phyloP scores from a whole-genome alignment of 2,329 filamentous ascomycete species.

The Trichophyton schoenleinii region DNA sequence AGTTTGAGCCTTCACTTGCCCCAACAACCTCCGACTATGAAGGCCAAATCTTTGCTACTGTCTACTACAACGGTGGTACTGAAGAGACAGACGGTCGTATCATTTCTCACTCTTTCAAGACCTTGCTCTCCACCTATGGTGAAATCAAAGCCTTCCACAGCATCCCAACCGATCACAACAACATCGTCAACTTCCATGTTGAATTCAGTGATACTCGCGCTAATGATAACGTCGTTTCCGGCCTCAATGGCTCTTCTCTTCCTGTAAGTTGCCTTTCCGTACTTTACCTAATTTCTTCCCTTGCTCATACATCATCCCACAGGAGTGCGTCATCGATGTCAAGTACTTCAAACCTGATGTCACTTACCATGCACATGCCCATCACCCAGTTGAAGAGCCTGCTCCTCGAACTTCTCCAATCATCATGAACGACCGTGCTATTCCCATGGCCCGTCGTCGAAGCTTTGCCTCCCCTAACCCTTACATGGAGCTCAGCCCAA shows the following conservation, averaged over 20 bases:
- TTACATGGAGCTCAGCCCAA: constrained; percentile 27
- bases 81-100: constrained; percentile 18
- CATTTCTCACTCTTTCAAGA: constrained; percentile 39
- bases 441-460: constrained; percentile 12
- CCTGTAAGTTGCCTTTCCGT: constrained; percentile 19
- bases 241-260: constrained; percentile 25
- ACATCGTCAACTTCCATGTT: constrained; percentile 26
- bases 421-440: constrained; percentile 9
- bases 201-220: constrained; percentile 30
- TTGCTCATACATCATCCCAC: background rate
- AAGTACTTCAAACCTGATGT: constrained; percentile 23
- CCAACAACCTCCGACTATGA: constrained; percentile 36
- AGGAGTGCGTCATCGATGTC: constrained; percentile 24
- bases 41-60: constrained; percentile 44
- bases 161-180: constrained; percentile 19
- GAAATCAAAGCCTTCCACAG: constrained; percentile 26
- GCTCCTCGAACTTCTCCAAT: constrained; percentile 13
- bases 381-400: constrained; percentile 12
- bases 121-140: constrained; percentile 27
- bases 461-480: constrained; percentile 12
- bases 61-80: constrained; percentile 28
- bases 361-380: constrained; percentile 10
- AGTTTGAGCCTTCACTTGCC: constrained; percentile 20
- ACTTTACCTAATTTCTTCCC: background rate
- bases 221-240: constrained; percentile 25